These are phyloP conservation scores for Solidago caesia DNA, from an alignment of 129 eudicot species.

Conservation along the genomic window DNA sequence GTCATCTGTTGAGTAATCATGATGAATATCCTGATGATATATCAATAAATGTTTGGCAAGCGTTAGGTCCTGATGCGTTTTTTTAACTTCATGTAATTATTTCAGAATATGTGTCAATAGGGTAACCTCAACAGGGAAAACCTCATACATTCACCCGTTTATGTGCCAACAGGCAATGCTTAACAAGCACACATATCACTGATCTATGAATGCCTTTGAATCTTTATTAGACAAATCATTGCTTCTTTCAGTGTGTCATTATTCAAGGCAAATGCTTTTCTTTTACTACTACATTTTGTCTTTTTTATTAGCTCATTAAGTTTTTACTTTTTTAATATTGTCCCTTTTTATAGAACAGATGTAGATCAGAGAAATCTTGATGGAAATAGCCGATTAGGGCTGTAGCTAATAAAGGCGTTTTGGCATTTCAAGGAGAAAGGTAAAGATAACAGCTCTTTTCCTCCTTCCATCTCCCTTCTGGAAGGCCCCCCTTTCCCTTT, in stretches of 20 bases:
- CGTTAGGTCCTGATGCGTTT: too few relatives aligned
- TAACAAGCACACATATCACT: not conserved
- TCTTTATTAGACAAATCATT: conserved; percentile 15
- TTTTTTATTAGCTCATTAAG: conserved; percentile 28
- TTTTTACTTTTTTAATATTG: conserved; percentile 25
- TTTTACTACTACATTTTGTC: conserved; percentile 15
- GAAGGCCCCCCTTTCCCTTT: conserved; percentile 23
- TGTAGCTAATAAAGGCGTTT: conserved; percentile 30
- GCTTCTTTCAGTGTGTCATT: not conserved
- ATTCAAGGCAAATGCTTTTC: conserved; percentile 8
- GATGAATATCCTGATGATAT: too few relatives aligned
- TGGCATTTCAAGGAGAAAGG: conserved; percentile 38
- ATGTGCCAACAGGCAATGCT: not conserved
- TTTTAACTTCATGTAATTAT: too few relatives aligned
- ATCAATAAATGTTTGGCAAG: too few relatives aligned
- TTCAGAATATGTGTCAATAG: too few relatives aligned
- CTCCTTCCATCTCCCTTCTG: conserved; percentile 26
- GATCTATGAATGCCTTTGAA: conserved; percentile 10
- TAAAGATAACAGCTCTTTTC: conserved; percentile 31
- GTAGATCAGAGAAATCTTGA: conserved; percentile 32
- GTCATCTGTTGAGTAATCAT: not conserved
- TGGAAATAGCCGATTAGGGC: conserved; percentile 38
- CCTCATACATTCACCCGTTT: too few relatives aligned
- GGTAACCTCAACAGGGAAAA: too few relatives aligned
- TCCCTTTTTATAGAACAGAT: conserved; percentile 47